These are phyloP conservation scores for Cetradonia linearis DNA, from an alignment of 495 filamentous ascomycete genomes.

Conservation along the genomic window DNA sequence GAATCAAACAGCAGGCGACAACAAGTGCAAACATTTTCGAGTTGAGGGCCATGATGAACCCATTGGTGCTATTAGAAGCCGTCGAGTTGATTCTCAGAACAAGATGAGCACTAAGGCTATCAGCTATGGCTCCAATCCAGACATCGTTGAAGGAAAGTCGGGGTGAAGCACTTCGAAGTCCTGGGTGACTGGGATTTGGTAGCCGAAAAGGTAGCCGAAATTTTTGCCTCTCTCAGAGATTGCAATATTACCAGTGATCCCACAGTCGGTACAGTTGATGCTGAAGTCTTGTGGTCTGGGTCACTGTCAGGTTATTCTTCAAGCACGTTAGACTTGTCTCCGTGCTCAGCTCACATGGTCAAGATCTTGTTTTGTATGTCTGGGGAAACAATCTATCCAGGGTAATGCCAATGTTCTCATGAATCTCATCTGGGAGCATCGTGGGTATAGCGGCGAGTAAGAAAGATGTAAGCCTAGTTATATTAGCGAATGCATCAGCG, in stretches of 20 bases:
- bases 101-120: neutral
- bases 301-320: neutral
- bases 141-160: neutral
- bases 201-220: too few species aligned
- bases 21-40: neutral
- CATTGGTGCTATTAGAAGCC: neutral
- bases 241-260: neutral
- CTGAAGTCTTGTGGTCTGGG: neutral
- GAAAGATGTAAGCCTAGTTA: neutral
- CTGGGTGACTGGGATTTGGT: neutral
- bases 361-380: too few species aligned
- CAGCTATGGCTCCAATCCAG: neutral
- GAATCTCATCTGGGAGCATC: neutral
- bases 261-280: neutral
- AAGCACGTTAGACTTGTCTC: neutral
- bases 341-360: neutral
- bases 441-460: neutral
- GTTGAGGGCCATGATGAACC: neutral
- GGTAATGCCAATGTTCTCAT: neutral
- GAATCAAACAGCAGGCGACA: neutral
- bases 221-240: neutral
- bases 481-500: neutral
- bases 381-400: too few species aligned
- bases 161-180: neutral
- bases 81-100: neutral